Conservation (phyloP, 2,329 filamentous ascomycete genomes). For the Elsinoe necatrix region DNA sequence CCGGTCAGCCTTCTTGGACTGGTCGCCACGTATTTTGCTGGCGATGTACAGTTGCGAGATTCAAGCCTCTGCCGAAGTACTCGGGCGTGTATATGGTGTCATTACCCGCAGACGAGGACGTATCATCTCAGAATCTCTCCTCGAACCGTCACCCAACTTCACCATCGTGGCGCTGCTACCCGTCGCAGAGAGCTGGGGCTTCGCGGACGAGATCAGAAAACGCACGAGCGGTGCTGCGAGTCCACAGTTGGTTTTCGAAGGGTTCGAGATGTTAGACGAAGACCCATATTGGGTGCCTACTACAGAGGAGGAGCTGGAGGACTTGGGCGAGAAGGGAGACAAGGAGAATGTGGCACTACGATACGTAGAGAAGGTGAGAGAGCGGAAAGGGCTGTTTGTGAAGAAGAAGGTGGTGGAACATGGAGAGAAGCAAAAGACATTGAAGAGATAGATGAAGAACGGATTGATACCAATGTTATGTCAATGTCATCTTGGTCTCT, state of each 20-base stretch:
- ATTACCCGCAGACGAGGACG: constrained; percentile 86
- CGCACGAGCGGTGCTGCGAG: constrained; percentile 81
- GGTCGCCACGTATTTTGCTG: constrained; percentile 88
- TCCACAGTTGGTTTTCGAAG: constrained; percentile 86
- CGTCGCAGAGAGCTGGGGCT: constrained; percentile 91
- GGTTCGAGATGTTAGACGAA: constrained; percentile 86
- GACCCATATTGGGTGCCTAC: constrained; percentile 98
- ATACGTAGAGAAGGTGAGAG: constrained; percentile 85
- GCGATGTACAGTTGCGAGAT: constrained; percentile 99
- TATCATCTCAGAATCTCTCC: constrained; percentile 83
- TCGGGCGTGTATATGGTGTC: constrained; percentile 93
- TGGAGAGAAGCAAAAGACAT: constrained; percentile 83
- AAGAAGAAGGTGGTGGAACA: constrained; percentile 63
- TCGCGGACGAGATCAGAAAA: constrained; percentile 93
- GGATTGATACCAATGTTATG: not conserved
- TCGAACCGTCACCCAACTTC: constrained; percentile 93
- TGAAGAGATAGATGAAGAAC: constrained; percentile 46
- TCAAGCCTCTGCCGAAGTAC: constrained; percentile 86
- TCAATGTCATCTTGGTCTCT: too few relatives aligned
- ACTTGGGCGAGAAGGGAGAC: constrained; percentile 88
- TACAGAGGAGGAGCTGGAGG: constrained; percentile 93
- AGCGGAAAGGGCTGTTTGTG: constrained; percentile 79
- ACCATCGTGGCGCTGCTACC: constrained; percentile 82
- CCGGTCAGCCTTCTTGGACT: constrained; percentile 79
- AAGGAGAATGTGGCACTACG: constrained; percentile 91